These are phyloP conservation scores for Brassica balearica DNA, from an alignment of 441 rosid genomes.

Conservation along the genomic window DNA sequence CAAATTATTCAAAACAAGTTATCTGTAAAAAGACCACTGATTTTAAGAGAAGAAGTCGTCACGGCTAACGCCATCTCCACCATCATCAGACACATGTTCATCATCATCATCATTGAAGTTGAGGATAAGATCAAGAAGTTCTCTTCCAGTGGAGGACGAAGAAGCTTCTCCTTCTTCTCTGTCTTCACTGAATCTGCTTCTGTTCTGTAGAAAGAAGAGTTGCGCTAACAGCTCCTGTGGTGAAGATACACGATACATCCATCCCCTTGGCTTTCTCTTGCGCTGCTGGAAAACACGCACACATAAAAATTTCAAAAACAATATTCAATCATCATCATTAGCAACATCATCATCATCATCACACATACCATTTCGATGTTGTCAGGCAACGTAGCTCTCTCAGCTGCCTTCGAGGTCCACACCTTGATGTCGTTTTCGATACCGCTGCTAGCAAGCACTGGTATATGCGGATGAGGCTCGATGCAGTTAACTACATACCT, in stretches of 20 bases:
- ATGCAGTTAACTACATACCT: slow-evolving; percentile 78
- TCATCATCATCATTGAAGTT: slow-evolving; percentile 49
- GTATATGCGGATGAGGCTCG: slow-evolving; percentile 76
- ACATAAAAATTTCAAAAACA: slow-evolving; percentile 43
- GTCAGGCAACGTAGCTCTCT: slow-evolving; percentile 70
- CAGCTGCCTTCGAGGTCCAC: slow-evolving; percentile 76
- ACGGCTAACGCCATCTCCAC: slow-evolving; percentile 46
- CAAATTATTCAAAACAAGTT: not conserved
- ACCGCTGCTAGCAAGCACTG: slow-evolving; percentile 88
- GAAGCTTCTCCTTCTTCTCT: slow-evolving; percentile 52
- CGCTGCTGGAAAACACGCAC: slow-evolving; percentile 61
- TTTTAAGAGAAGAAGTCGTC: slow-evolving; percentile 57
- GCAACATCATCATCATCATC: not conserved
- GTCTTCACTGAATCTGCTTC: slow-evolving; percentile 43
- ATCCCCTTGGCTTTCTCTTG: slow-evolving; percentile 60
- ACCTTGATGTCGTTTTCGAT: slow-evolving; percentile 81
- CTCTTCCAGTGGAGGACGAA: slow-evolving; percentile 47
- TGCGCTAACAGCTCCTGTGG: slow-evolving; percentile 71
- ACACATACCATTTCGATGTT: slow-evolving; percentile 65
- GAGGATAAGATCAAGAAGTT: slow-evolving; percentile 56
- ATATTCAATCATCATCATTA: not conserved
- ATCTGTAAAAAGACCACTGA: not conserved
- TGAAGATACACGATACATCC: slow-evolving; percentile 62
- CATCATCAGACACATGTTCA: slow-evolving; percentile 40
- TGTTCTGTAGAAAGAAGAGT: slow-evolving; percentile 61